Evolutionary conservation across 257 asterid genomes (phyloP).

Genomic region (Asclepias syriaca): DNA sequence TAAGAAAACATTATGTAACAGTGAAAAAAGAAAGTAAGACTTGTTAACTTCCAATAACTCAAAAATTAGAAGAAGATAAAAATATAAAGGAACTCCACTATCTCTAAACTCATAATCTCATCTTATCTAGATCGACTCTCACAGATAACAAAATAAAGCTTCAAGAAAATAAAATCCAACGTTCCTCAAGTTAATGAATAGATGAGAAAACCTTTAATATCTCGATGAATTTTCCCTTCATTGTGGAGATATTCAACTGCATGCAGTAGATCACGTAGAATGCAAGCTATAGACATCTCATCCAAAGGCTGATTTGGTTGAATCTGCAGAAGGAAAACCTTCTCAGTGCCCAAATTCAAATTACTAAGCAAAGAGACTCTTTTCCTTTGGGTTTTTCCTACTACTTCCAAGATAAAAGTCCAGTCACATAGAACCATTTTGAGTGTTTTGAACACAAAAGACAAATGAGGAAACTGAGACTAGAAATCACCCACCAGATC

Average conservation of each 20-base stretch:
- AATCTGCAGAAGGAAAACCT: slow-evolving; percentile 54
- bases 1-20: background rate
- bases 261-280: slow-evolving; percentile 90
- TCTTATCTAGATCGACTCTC: background rate
- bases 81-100: background rate
- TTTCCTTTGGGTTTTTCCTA: background rate
- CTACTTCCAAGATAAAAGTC: background rate
- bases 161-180: background rate
- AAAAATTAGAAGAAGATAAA: background rate
- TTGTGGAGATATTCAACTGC: slow-evolving; percentile 94
- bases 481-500: slow-evolving; percentile 61
- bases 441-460: background rate
- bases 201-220: slow-evolving; percentile 72
- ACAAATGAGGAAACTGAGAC: slow-evolving; percentile 6
- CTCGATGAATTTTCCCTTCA: slow-evolving; percentile 99
- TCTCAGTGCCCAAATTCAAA: slow-evolving; percentile 4
- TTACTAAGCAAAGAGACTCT: background rate
- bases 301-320: slow-evolving; percentile 96
- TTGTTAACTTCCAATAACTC: background rate
- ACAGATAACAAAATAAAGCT: background rate
- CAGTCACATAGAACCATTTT: background rate
- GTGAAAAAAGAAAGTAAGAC: background rate
- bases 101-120: background rate
- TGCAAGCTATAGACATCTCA: slow-evolving; percentile 92
- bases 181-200: background rate